Evolutionary conservation across 208 protist species (phyloP).

Genomic region (Tritrichomonas foetus): DNA sequence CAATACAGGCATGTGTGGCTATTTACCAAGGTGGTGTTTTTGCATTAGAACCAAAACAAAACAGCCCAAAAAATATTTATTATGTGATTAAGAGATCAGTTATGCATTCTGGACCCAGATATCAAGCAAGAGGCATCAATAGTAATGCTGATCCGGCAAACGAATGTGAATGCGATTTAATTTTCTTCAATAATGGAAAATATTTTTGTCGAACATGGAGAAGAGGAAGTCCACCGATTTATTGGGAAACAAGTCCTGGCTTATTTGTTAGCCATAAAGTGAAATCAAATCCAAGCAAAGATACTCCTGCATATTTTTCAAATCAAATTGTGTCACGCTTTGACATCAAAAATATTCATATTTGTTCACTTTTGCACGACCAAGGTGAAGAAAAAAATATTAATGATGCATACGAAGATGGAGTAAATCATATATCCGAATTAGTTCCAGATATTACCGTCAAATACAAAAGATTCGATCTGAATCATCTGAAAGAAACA

Average conservation of each 20-base stretch:
- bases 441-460: background rate
- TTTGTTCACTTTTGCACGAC: background rate
- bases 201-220: background rate
- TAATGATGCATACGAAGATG: background rate
- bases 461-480: background rate
- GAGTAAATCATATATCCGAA: background rate
- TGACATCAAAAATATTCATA: background rate
- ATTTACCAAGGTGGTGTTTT: background rate
- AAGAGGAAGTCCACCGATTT: background rate
- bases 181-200: background rate
- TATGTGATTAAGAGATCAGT: constrained; percentile 13
- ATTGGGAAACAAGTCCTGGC: background rate
- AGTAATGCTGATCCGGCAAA: background rate
- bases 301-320: background rate
- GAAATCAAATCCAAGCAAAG: background rate
- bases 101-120: background rate
- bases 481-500: background rate
- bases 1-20: background rate
- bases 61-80: background rate
- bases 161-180: constrained; percentile 21
- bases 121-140: background rate
- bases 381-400: too few species aligned
- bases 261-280: background rate
- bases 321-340: background rate
- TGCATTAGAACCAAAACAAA: background rate